phyloP scores from a whole-genome alignment of 192 early-diverging fungal genomes.

The Coemansia sp. region DNA sequence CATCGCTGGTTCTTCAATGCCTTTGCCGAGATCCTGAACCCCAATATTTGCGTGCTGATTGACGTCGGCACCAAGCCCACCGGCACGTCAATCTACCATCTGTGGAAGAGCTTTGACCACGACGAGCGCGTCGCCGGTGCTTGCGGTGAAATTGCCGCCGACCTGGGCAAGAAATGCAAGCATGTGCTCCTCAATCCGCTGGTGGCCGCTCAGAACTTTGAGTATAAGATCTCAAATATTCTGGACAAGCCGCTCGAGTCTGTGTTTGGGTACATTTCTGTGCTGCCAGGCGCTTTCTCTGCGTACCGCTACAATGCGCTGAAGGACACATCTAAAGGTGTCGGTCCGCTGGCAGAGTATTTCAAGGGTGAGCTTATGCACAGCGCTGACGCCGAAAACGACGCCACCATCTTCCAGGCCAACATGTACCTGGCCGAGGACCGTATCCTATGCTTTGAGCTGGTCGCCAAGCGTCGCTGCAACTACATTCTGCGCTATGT shows the following conservation, averaged over 20 bases:
- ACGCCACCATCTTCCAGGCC: constrained; percentile 67
- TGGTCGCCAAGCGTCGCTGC: constrained; percentile 79
- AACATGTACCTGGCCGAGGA: constrained; percentile 96
- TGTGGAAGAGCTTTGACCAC: constrained; percentile 91
- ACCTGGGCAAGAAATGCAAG: constrained; percentile 70
- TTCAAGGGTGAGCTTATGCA: constrained; percentile 93
- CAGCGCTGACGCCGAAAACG: constrained; percentile 63
- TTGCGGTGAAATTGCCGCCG: constrained; percentile 91
- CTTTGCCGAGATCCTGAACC: constrained; percentile 76
- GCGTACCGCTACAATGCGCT: constrained; percentile 90
- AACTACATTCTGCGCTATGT: constrained; percentile 87
- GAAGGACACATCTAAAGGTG: constrained; percentile 61
- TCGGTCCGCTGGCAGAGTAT: constrained; percentile 75
- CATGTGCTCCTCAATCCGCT: constrained; percentile 78
- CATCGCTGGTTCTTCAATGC: constrained; percentile 98
- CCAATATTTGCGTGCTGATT: constrained; percentile 86
- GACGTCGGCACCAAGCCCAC: constrained; percentile 92
- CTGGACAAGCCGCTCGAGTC: constrained; percentile 96
- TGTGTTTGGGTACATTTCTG: constrained; percentile 93
- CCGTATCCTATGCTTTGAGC: constrained; percentile 94
- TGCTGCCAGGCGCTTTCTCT: constrained; percentile 94
- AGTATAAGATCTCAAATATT: constrained; percentile 98
- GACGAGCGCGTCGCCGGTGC: constrained; percentile 84
- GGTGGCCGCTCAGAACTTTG: constrained; percentile 95
- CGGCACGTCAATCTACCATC: constrained; percentile 80